Percentiles rank a stretch among this genome's conserved stretches.
These are phyloP conservation scores for Orychophragmus violaceus DNA, from an alignment of 345 rosid species.

Conservation along the genomic window DNA sequence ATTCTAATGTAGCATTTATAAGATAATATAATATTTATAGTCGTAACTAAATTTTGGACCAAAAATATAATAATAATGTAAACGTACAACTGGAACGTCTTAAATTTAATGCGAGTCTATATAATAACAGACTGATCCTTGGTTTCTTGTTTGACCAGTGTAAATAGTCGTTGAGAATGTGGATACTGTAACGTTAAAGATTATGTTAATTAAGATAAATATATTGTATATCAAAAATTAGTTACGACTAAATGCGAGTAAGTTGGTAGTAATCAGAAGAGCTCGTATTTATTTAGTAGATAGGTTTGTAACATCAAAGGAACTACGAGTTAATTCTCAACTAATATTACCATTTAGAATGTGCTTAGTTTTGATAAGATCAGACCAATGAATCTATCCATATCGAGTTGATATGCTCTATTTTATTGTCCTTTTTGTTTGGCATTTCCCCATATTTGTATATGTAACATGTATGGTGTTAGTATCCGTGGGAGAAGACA, in stretches of 20 bases:
- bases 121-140: not conserved
- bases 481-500: not conserved
- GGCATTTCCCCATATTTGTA: not conserved
- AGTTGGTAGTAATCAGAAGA: not conserved
- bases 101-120: not conserved
- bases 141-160: slow-evolving; percentile 20
- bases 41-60: no score
- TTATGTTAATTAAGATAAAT: not conserved
- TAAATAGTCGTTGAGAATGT: not conserved
- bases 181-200: slow-evolving; percentile 8
- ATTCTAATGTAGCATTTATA: no score
- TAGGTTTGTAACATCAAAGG: not conserved
- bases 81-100: no score
- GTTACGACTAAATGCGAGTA: not conserved
- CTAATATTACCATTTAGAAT: not conserved
- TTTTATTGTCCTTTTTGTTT: not conserved
- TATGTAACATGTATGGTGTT: not conserved
- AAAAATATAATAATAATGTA: no score
- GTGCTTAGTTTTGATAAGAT: not conserved
- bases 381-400: not conserved
- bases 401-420: not conserved
- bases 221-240: not conserved
- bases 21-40: no score
- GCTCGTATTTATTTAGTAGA: not conserved
- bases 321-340: not conserved